Evolutionary conservation across 192 early-diverging fungal genomes (phyloP).

Genomic region (Umbelopsis isabellina): DNA sequence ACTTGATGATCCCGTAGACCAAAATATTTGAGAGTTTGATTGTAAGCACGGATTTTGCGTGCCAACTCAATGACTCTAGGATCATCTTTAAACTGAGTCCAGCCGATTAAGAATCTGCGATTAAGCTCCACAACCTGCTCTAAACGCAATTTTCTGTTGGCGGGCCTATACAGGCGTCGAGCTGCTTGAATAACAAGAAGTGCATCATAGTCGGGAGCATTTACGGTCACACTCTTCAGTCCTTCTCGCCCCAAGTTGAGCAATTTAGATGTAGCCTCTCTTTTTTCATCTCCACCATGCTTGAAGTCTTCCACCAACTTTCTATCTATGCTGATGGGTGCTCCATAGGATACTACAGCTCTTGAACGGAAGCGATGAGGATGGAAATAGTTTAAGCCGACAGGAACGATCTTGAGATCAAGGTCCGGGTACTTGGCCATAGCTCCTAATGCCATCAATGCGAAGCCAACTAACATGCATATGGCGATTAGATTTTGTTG

Average conservation of each 20-base stretch:
- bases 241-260: constrained; percentile 74
- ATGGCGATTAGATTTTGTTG: background rate
- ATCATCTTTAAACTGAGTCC: constrained; percentile 78
- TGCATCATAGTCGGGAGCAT: constrained; percentile 90
- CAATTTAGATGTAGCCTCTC: constrained; percentile 75
- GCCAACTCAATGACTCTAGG: constrained; percentile 75
- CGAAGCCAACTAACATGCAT: constrained; percentile 61
- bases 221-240: constrained; percentile 86
- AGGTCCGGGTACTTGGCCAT: constrained; percentile 80
- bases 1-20: constrained; percentile 97
- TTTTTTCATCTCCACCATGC: constrained; percentile 78
- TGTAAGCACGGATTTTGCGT: constrained; percentile 77
- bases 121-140: constrained; percentile 88
- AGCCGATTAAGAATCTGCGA: constrained; percentile 85
- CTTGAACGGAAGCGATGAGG: constrained; percentile 92
- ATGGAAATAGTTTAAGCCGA: constrained; percentile 93
- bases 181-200: constrained; percentile 77
- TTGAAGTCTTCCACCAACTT: constrained; percentile 84
- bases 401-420: constrained; percentile 90
- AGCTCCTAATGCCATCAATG: constrained; percentile 86
- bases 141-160: constrained; percentile 77
- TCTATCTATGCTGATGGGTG: constrained; percentile 74
- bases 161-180: constrained; percentile 86
- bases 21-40: constrained; percentile 84
- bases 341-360: constrained; percentile 93